phyloP scores from a whole-genome alignment of 768 basidiomycete species.

The Rhizopogon salebrosus region DNA sequence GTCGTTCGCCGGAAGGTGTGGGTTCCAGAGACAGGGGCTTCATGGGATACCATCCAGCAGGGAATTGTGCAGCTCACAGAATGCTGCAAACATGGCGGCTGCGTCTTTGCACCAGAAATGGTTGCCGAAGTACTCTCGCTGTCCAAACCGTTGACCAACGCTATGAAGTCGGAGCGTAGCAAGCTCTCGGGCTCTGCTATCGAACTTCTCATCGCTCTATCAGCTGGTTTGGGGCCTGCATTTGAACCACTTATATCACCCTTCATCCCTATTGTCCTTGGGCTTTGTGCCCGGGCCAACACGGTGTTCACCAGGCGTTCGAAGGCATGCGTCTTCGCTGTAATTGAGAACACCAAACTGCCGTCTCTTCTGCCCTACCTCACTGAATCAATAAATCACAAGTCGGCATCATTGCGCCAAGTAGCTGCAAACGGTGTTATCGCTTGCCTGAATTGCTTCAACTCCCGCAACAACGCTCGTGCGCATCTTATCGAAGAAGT shows the following conservation, averaged over 20 bases:
- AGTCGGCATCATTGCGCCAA: conserved; percentile 60
- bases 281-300: conserved; percentile 67
- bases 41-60: conserved; percentile 65
- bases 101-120: conserved; percentile 47
- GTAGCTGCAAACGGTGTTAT: conserved; percentile 62
- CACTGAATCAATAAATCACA: conserved; percentile 56
- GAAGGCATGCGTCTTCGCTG: conserved; percentile 48
- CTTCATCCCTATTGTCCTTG: conserved; percentile 64
- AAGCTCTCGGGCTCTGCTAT: conserved; percentile 63
- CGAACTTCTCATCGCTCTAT: conserved; percentile 54
- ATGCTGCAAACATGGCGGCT: conserved; percentile 48
- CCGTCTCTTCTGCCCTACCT: conserved; percentile 60
- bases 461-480: conserved; percentile 65
- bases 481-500: conserved; percentile 65
- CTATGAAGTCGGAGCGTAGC: conserved; percentile 70
- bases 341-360: conserved; percentile 66
- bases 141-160: conserved; percentile 48
- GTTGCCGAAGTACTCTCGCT: conserved; percentile 45
- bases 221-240: conserved; percentile 48
- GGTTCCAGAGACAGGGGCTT: conserved; percentile 68
- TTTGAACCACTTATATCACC: conserved; percentile 68
- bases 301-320: conserved; percentile 73
- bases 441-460: conserved; percentile 66
- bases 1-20: conserved; percentile 35
- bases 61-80: conserved; percentile 41